Evolutionary conservation across 257 asterid genomes (phyloP), one percentile per base, ranked within the genome.

Genomic region (Fraxinus pennsylvanica): DNA sequence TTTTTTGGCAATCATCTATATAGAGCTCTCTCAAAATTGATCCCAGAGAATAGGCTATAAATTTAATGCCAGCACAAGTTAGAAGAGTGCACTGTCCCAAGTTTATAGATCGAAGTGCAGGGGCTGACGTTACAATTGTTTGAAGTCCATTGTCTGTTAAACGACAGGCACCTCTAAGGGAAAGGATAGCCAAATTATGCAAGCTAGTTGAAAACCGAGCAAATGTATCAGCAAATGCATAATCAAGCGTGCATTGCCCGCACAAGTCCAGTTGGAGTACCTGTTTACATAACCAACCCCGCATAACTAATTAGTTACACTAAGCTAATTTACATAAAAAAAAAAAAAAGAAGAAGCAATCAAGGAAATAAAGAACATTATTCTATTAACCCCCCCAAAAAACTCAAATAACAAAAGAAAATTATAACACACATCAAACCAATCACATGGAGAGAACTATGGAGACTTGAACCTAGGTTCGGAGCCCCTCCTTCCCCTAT

Each of bases 131-230:
- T 65, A 91, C 76, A 66, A 94, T 88, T 75, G 74, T 79, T 84
- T 80, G 84, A 71, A 94, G 77, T 43, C 94, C 97, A 39, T 52
- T 39, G 79, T 94, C 97, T 15, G 94, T 79, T 71, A 94, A 82
- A 75, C 94, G 96, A 66, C 92, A 87, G 13, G 98, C 98, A 35
- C 98, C 98, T 91, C 94, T 94, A 77, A 94, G 87, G 70, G 98
- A 92, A 79, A 94, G 6, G 38, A 86, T 84, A 29, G 75, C 78
- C 81, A 94, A 79, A 54, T 82, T 89, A 74, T 91, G 86, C 68
- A 94, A 87, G 72, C 82, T 78, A 57, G 43, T 82, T 25, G 81
- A 68, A 75, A 86, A 68, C 70, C 67, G 76, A 81, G 85, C 72
- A 12, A 85, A 84, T 59, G 84, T 72, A 69, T 82, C 77, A 33